Evolutionary conservation across 176 grass and related monocot genomes (phyloP).

Genomic region (Thalia dealbata): DNA sequence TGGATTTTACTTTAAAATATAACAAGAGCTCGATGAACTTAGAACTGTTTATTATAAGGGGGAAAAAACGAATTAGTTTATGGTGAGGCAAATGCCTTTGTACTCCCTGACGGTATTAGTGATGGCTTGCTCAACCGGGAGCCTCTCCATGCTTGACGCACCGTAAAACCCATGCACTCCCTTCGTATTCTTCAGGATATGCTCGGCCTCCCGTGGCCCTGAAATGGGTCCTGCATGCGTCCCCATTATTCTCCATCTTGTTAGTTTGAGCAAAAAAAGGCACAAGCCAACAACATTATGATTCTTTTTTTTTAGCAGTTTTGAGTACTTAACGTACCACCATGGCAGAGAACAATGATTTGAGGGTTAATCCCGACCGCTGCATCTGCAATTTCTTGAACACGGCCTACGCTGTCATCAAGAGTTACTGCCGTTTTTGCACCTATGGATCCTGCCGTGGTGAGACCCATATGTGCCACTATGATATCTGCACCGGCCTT

Average conservation of each 20-base stretch:
- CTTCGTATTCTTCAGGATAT: conserved; percentile 64
- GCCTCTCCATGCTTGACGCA: conserved; percentile 86
- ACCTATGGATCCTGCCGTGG: conserved; percentile 81
- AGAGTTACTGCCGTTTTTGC: conserved; percentile 64
- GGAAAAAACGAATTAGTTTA: background rate
- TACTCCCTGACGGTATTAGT: conserved; percentile 78
- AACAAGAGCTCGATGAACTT: too few species aligned
- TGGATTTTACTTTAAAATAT: too few species aligned
- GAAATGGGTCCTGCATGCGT: conserved; percentile 76
- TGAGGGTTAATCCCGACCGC: conserved; percentile 61
- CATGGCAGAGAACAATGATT: conserved; percentile 76
- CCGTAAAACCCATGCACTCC: conserved; percentile 89
- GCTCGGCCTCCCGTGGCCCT: conserved; percentile 67
- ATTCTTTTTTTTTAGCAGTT: too few species aligned
- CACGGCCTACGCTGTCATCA: conserved; percentile 42
- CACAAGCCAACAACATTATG: too few species aligned
- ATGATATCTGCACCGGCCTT: conserved; percentile 75
- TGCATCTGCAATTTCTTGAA: conserved; percentile 72
- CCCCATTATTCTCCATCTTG: background rate
- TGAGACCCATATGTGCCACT: conserved; percentile 91
- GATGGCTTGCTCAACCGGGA: conserved; percentile 83
- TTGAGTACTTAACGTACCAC: conserved; percentile 36
- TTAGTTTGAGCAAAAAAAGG: too few species aligned
- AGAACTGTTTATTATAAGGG: too few species aligned
- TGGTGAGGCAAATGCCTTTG: conserved; percentile 2